These are phyloP conservation scores for Cucumis sativus DNA, from an alignment of 306 rosid genomes.

Conservation along the genomic window DNA sequence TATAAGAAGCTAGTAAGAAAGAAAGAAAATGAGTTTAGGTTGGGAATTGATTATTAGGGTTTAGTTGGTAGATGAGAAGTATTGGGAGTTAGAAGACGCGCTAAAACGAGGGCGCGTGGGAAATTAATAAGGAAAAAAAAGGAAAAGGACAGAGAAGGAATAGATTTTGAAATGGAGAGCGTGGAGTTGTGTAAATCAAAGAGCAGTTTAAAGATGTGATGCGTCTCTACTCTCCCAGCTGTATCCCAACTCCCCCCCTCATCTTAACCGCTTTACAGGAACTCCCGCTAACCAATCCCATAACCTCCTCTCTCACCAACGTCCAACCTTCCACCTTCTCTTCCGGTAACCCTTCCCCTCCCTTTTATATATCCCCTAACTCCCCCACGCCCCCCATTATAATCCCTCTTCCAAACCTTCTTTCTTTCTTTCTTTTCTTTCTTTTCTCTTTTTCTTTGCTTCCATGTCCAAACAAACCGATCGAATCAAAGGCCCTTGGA, in stretches of 20 bases:
- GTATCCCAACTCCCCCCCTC: not conserved
- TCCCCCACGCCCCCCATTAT: not conserved
- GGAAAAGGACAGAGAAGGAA: not conserved
- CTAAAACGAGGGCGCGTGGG: not conserved
- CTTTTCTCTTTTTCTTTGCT: not conserved
- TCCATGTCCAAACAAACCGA: conserved; percentile 43
- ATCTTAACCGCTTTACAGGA: not conserved
- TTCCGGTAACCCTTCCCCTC: not conserved
- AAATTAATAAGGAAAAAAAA: not conserved
- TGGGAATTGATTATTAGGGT: too few relatives aligned
- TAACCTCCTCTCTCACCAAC: not conserved
- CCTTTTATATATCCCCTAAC: not conserved
- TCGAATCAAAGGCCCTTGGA: conserved; percentile 96
- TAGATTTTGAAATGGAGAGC: conserved; percentile 1
- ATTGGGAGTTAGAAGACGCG: not conserved
- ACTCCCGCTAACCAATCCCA: not conserved
- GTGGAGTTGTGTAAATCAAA: conserved; percentile 1
- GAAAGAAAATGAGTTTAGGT: too few relatives aligned
- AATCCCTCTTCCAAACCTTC: not conserved
- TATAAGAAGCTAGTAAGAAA: too few relatives aligned
- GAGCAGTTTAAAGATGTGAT: conserved; percentile 4
- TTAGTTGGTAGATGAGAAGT: too few relatives aligned
- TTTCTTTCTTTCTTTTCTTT: not conserved
- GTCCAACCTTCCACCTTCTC: conserved; percentile 1
- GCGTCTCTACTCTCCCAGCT: conserved; percentile 3